Conservation (phyloP, 768 basidiomycete genomes). For the Phlebiopsis flavidoalba region DNA sequence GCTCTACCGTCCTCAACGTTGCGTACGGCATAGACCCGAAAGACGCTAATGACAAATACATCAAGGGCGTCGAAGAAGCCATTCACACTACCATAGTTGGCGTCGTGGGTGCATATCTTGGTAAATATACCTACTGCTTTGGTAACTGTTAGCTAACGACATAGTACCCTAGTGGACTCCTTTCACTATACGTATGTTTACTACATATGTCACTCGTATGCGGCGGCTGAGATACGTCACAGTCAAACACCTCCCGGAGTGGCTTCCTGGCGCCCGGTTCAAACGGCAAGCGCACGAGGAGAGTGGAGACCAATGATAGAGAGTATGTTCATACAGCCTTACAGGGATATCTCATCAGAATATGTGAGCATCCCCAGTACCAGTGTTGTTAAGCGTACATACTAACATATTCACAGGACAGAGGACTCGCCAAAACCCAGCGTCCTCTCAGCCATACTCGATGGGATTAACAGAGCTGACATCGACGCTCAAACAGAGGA, state of each 20-base stretch:
- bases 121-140: not conserved
- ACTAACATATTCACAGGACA: not conserved
- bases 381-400: not conserved
- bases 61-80: not conserved
- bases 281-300: too few relatives aligned
- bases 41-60: not conserved
- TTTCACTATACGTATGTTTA: not conserved
- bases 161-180: not conserved
- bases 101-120: not conserved
- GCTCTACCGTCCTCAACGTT: conserved; percentile 2
- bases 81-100: not conserved
- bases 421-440: not conserved
- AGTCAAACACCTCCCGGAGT: not conserved
- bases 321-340: not conserved
- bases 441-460: not conserved
- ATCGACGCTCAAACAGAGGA: not conserved
- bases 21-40: conserved; percentile 1
- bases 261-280: not conserved
- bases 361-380: not conserved
- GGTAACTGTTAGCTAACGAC: not conserved
- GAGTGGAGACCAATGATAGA: not conserved
- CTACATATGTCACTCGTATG: too few relatives aligned
- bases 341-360: not conserved
- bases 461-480: not conserved
- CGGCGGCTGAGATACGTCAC: too few relatives aligned